Conservation (phyloP, 1,284 basidiomycete genomes). For the Hypsizygus ulmarius region DNA sequence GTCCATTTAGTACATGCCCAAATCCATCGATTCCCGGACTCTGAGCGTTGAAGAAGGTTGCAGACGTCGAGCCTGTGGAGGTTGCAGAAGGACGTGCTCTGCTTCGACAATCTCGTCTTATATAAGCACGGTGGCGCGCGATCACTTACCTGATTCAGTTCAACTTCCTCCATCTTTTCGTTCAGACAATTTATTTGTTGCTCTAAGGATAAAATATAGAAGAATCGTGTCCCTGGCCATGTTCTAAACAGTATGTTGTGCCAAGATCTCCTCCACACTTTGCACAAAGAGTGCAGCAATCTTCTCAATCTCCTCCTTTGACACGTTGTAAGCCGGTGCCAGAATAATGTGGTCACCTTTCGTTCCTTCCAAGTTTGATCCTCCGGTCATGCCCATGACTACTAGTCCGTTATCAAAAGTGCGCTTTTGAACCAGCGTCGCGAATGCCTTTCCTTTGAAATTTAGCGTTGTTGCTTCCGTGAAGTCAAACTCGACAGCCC, state of each 20-base stretch:
- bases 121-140: conserved; percentile 41
- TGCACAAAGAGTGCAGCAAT: conserved; percentile 62
- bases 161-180: background rate
- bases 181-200: no score
- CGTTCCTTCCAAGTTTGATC: conserved; percentile 66
- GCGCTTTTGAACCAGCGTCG: conserved; percentile 61
- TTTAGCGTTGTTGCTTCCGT: conserved; percentile 42
- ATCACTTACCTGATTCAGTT: conserved; percentile 10
- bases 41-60: conserved; percentile 29
- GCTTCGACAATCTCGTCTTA: conserved; percentile 38
- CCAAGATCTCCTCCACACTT: conserved; percentile 62
- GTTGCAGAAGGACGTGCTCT: conserved; percentile 27
- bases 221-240: background rate
- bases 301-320: conserved; percentile 58
- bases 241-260: conserved; percentile 24
- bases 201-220: background rate
- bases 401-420: conserved; percentile 64
- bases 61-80: conserved; percentile 30
- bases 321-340: conserved; percentile 75
- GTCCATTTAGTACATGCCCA: conserved; percentile 83
- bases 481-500: conserved; percentile 80
- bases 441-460: conserved; percentile 54
- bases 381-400: conserved; percentile 70
- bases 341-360: conserved; percentile 69
- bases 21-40: conserved; percentile 71